Conservation (phyloP, 306 rosid genomes). For the Gastrolobium bilobum region DNA sequence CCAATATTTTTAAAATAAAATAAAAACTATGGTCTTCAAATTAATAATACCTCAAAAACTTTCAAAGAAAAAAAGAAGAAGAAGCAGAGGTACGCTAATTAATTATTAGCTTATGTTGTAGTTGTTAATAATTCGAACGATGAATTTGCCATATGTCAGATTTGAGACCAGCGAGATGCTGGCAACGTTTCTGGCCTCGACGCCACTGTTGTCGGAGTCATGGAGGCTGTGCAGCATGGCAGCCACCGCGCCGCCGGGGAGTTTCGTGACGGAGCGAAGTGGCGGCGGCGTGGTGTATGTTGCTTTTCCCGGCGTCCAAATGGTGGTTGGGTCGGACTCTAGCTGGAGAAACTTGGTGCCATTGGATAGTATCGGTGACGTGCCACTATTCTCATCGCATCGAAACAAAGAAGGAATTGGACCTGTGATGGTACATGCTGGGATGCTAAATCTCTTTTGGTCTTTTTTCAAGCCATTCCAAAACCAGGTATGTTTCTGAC, state of each 20-base stretch:
- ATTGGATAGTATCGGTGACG: conserved; percentile 49
- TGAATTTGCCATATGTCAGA: conserved; percentile 43
- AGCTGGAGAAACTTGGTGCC: conserved; percentile 53
- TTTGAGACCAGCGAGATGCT: conserved; percentile 75
- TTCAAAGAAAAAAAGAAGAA: not conserved
- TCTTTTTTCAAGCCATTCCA: conserved; percentile 45
- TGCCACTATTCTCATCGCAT: conserved; percentile 48
- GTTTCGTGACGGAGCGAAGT: conserved; percentile 51
- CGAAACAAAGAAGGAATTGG: conserved; percentile 46
- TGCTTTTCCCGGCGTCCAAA: conserved; percentile 64
- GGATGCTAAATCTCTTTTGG: conserved; percentile 59
- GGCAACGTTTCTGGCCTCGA: conserved; percentile 70
- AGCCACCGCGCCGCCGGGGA: conserved; percentile 48
- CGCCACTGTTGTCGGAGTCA: conserved; percentile 71
- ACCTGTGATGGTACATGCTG: conserved; percentile 69
- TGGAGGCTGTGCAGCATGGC: conserved; percentile 73
- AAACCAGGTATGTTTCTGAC: conserved; percentile 54
- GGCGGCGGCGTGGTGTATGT: conserved; percentile 62
- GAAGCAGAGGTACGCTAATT: not conserved
- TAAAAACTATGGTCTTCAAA: not conserved
- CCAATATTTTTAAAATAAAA: not conserved
- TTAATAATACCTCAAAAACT: not conserved
- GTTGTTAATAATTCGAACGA: not conserved
- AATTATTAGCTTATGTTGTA: not conserved
- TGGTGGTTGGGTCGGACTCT: conserved; percentile 21